Evolutionary conservation across 371 early-diverging fungal species (phyloP).

Genomic region (Coemansia sp.): DNA sequence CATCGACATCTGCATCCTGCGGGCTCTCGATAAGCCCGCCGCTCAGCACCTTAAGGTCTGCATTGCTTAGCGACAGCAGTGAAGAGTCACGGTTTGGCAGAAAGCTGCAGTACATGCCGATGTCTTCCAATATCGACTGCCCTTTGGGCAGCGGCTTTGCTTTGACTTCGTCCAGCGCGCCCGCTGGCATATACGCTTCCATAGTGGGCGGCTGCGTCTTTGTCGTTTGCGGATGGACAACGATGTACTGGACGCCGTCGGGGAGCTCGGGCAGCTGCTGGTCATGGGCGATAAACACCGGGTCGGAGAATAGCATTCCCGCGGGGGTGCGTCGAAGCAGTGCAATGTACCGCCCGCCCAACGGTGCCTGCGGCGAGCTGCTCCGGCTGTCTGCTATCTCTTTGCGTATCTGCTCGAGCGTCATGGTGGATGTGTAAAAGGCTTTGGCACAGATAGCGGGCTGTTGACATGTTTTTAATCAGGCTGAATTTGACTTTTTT

Average conservation of each 20-base stretch:
- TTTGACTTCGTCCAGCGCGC: constrained; percentile 1
- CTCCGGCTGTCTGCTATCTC: constrained; percentile 4
- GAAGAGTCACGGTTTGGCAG: constrained; percentile 39
- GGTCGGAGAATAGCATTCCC: constrained; percentile 46
- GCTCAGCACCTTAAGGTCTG: constrained; percentile 5
- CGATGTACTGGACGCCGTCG: constrained; percentile 42
- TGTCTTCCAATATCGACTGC: constrained; percentile 21
- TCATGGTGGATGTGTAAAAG: background rate
- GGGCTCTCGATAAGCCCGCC: background rate
- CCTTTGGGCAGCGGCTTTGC: background rate
- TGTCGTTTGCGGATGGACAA: constrained; percentile 33
- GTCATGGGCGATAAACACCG: constrained; percentile 22
- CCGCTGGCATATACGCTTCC: constrained; percentile 14
- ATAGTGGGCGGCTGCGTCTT: constrained; percentile 10
- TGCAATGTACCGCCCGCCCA: constrained; percentile 37
- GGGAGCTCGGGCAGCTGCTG: constrained; percentile 41
- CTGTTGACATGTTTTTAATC: no score
- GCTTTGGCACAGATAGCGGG: no score
- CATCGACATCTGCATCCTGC: constrained; percentile 2
- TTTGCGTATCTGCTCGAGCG: constrained; percentile 4
- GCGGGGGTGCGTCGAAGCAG: constrained; percentile 38
- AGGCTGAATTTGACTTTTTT: no score
- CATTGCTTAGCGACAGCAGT: constrained; percentile 5
- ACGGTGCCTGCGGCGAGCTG: constrained; percentile 7
- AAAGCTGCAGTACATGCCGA: constrained; percentile 39